Conservation (phyloP, 169 alveolate genomes). For the Plasmodium fragile region DNA sequence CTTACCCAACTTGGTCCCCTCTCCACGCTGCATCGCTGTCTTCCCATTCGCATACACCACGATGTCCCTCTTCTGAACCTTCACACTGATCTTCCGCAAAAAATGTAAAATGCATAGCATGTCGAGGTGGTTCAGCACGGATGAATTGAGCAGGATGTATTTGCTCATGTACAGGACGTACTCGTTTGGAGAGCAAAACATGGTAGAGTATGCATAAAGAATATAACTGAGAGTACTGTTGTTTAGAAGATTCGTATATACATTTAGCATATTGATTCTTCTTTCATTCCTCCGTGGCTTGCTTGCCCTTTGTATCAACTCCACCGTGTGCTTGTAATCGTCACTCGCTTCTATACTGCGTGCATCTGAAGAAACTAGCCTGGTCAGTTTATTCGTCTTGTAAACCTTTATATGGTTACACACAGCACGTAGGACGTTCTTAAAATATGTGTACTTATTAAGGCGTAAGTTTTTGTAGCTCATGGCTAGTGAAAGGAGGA, state of each 20-base stretch:
- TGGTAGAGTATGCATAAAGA: conserved; percentile 36
- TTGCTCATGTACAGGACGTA: conserved; percentile 43
- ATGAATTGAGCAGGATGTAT: conserved; percentile 31
- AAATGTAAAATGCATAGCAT: conserved; percentile 42
- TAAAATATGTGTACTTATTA: conserved; percentile 54
- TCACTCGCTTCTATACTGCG: neutral
- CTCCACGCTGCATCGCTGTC: neutral
- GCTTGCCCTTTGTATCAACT: conserved; percentile 3
- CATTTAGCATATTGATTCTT: conserved; percentile 43
- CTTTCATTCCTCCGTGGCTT: neutral
- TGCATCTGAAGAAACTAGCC: neutral
- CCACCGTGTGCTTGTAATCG: conserved; percentile 42
- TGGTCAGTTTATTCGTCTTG: conserved; percentile 23
- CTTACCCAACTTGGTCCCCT: neutral
- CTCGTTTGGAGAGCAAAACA: conserved; percentile 17
- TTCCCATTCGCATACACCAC: neutral
- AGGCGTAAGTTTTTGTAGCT: conserved; percentile 39
- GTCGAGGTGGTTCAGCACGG: conserved; percentile 24
- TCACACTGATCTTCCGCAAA: conserved; percentile 7
- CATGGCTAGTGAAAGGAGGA: conserved; percentile 30
- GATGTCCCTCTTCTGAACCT: conserved; percentile 1
- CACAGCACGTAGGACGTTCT: conserved; percentile 30
- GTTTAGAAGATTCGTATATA: conserved; percentile 27
- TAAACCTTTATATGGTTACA: conserved; percentile 53
- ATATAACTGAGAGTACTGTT: conserved; percentile 45